Evolutionary conservation across 1,139 yeast species (phyloP).

Genomic region (Hyphopichia fennica): DNA sequence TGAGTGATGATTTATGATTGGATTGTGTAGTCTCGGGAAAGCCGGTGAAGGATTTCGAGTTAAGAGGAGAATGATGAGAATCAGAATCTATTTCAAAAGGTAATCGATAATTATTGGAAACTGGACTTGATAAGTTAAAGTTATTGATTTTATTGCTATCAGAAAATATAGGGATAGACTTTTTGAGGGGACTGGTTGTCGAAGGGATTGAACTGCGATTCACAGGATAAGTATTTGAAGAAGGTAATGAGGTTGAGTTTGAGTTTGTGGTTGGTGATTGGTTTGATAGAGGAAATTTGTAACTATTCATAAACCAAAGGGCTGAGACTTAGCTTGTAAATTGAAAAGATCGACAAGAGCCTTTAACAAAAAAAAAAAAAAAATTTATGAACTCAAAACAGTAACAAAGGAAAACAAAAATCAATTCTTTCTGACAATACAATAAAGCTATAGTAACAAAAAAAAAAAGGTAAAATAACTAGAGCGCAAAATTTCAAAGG

Average conservation of each 20-base stretch:
- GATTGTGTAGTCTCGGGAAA: too few relatives aligned
- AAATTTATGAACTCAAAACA: neutral
- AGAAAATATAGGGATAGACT: neutral
- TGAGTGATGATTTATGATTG: neutral
- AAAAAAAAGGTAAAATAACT: neutral
- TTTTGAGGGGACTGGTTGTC: neutral
- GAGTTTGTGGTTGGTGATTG: neutral
- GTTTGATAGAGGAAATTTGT: neutral
- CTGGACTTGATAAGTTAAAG: too few relatives aligned
- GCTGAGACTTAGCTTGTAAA: neutral
- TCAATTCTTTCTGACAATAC: neutral
- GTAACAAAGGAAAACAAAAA: neutral
- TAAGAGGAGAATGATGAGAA: neutral
- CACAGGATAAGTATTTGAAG: too few relatives aligned
- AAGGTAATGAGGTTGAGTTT: neutral
- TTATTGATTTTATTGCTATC: neutral
- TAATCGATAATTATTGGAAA: neutral
- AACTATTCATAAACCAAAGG: constrained; percentile 1
- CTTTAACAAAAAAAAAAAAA: neutral
- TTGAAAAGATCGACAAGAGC: neutral
- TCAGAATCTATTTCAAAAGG: neutral
- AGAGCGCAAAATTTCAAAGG: too few relatives aligned
- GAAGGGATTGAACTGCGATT: neutral
- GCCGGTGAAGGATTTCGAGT: too few relatives aligned
- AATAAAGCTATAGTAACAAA: neutral